A percentile compares a stretch with the other conserved stretches of the same genome.
These are phyloP conservation scores for Trypanosoma mega DNA, from an alignment of 208 protist genomes.

Conservation along the genomic window DNA sequence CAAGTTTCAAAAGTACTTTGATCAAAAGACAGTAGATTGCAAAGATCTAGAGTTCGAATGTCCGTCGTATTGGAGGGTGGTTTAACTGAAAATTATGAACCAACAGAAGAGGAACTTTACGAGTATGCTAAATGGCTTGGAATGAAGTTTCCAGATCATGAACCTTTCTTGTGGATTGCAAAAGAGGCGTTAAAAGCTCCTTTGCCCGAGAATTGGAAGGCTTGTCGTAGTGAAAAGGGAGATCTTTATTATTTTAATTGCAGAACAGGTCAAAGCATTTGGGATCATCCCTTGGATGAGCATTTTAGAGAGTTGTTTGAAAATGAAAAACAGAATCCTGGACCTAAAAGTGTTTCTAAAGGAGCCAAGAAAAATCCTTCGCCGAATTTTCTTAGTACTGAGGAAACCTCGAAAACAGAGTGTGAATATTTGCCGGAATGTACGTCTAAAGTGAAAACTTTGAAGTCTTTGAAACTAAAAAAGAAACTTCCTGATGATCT, in stretches of 20 bases:
- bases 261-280: constrained; percentile 88
- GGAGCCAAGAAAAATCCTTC: constrained; percentile 18
- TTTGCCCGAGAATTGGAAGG: constrained; percentile 94
- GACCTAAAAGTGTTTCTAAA: constrained; percentile 31
- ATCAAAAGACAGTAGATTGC: too few relatives aligned
- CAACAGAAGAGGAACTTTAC: constrained; percentile 87
- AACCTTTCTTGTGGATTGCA: constrained; percentile 93
- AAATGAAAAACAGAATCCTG: constrained; percentile 46
- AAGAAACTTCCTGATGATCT: constrained; percentile 33
- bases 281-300: constrained; percentile 96
- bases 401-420: constrained; percentile 5
- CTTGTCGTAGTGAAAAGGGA: constrained; percentile 90
- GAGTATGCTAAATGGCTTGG: constrained; percentile 96
- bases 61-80: constrained; percentile 86
- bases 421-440: constrained; percentile 2
- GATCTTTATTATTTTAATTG: constrained; percentile 97
- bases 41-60: too few relatives aligned
- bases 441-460: constrained; percentile 18
- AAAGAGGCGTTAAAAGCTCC: constrained; percentile 93
- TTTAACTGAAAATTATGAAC: constrained; percentile 86
- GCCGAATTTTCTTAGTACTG: background rate
- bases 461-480: constrained; percentile 40
- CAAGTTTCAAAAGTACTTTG: too few relatives aligned
- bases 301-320: constrained; percentile 88
- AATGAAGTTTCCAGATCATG: constrained; percentile 91